Conservation (phyloP, 352 stramenopile species). For the Pythium sukuiense region DNA sequence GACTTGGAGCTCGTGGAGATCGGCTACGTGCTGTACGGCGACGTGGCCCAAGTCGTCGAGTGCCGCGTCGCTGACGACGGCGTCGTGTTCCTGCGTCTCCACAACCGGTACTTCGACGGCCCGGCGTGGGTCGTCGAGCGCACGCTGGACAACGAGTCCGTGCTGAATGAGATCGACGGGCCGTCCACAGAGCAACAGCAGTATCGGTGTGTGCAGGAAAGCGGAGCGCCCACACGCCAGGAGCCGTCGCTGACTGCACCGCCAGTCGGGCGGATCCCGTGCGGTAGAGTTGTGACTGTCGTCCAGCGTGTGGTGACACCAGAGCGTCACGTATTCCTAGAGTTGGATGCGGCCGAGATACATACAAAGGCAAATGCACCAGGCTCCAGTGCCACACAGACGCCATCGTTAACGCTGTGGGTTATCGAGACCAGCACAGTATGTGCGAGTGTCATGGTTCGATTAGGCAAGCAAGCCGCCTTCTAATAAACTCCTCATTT, state of each 20-base stretch:
- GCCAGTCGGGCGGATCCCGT: constrained; percentile 59
- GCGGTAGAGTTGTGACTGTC: constrained; percentile 51
- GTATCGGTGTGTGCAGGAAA: constrained; percentile 76
- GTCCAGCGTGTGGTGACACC: constrained; percentile 55
- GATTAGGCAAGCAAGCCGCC: constrained; percentile 9
- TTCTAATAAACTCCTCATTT: not conserved
- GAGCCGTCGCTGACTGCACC: constrained; percentile 58
- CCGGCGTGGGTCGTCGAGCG: constrained; percentile 70
- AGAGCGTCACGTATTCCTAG: constrained; percentile 70
- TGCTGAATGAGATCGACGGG: constrained; percentile 61
- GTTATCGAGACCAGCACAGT: constrained; percentile 80
- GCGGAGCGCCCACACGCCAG: constrained; percentile 52
- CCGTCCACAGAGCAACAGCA: constrained; percentile 32
- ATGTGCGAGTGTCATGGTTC: constrained; percentile 72
- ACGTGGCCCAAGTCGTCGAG: constrained; percentile 73
- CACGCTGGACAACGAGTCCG: constrained; percentile 75
- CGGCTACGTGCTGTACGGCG: constrained; percentile 72
- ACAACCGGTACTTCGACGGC: constrained; percentile 71
- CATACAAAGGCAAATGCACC: not conserved
- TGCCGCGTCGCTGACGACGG: constrained; percentile 42
- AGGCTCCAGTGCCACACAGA: too few relatives aligned
- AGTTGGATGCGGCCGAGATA: constrained; percentile 13
- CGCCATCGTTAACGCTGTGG: constrained; percentile 31
- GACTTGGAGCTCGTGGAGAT: constrained; percentile 64
- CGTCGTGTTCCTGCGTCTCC: constrained; percentile 61